A percentile compares a stretch with the other conserved stretches of the same genome.
phyloP scores from a whole-genome alignment of 495 filamentous ascomycete species.

The Pyronema domesticum region DNA sequence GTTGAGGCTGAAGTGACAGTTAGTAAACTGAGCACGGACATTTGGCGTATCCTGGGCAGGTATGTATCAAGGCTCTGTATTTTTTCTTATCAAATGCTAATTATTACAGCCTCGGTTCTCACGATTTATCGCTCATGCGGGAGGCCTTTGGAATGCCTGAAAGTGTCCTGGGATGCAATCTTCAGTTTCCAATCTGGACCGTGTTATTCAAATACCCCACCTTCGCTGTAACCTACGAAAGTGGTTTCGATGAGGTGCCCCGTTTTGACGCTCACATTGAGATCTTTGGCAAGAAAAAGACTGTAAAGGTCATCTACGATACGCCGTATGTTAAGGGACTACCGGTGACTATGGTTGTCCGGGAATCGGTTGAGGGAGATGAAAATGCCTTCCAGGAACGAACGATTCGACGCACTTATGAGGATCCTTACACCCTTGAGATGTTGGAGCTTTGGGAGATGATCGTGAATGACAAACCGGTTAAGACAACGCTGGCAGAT shows the following conservation, averaged over 20 bases:
- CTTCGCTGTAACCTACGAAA: slow-evolving; percentile 40
- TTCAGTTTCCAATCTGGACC: slow-evolving; percentile 32
- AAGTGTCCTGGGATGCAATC: slow-evolving; percentile 30
- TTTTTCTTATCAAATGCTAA: not conserved
- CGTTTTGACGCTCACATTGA: slow-evolving; percentile 39
- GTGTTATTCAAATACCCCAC: slow-evolving; percentile 29
- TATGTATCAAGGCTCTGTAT: not conserved
- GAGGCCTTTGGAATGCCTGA: slow-evolving; percentile 34
- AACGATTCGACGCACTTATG: slow-evolving; percentile 29
- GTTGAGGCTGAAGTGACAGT: not conserved
- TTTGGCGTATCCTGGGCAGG: not conserved
- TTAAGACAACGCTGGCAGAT: slow-evolving; percentile 36
- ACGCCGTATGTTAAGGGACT: slow-evolving; percentile 34
- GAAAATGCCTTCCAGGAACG: slow-evolving; percentile 25
- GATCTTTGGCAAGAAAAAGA: slow-evolving; percentile 35
- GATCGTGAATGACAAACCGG: slow-evolving; percentile 26
- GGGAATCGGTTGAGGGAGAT: slow-evolving; percentile 27
- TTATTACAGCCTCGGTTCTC: slow-evolving; percentile 28
- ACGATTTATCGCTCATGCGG: slow-evolving; percentile 39
- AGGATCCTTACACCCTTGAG: slow-evolving; percentile 37
- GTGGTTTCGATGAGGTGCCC: slow-evolving; percentile 36
- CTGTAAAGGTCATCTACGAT: slow-evolving; percentile 33
- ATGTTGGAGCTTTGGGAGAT: slow-evolving; percentile 33
- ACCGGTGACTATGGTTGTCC: slow-evolving; percentile 33
- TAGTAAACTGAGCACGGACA: not conserved